These are phyloP conservation scores for Erodium texanum DNA, from an alignment of 441 rosid species.

Conservation along the genomic window DNA sequence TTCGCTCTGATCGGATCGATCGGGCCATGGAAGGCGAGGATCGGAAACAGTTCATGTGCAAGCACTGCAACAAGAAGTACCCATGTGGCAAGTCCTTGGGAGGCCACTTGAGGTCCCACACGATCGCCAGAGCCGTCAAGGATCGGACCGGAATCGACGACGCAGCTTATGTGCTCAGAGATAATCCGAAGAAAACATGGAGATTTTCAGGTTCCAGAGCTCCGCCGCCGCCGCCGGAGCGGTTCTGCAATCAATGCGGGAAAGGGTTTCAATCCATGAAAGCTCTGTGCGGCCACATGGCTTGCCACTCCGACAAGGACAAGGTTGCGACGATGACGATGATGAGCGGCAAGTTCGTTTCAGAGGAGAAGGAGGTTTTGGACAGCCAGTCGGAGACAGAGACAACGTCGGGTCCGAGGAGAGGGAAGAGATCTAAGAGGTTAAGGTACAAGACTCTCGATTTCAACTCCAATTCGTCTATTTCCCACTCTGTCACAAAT, in stretches of 20 bases:
- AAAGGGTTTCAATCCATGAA: conserved; percentile 62
- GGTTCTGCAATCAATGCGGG: conserved; percentile 61
- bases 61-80: conserved; percentile 54
- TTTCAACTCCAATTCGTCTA: background rate
- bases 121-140: conserved; percentile 8
- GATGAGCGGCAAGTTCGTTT: too few species aligned
- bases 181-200: conserved; percentile 62
- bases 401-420: conserved; percentile 36
- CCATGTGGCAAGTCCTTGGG: conserved; percentile 85
- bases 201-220: conserved; percentile 37
- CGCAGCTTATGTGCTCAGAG: conserved; percentile 23
- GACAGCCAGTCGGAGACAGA: conserved; percentile 59
- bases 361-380: conserved; percentile 6
- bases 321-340: conserved; percentile 15
- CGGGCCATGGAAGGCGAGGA: conserved; percentile 34
- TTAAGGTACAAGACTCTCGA: background rate
- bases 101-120: conserved; percentile 78
- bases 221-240: conserved; percentile 13
- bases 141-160: background rate
- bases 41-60: conserved; percentile 38
- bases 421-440: conserved; percentile 29
- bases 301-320: conserved; percentile 48
- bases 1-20: background rate
- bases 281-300: conserved; percentile 72
- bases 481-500: background rate